Conservation (phyloP, 768 basidiomycete species). For the Mycena capillaripes region DNA sequence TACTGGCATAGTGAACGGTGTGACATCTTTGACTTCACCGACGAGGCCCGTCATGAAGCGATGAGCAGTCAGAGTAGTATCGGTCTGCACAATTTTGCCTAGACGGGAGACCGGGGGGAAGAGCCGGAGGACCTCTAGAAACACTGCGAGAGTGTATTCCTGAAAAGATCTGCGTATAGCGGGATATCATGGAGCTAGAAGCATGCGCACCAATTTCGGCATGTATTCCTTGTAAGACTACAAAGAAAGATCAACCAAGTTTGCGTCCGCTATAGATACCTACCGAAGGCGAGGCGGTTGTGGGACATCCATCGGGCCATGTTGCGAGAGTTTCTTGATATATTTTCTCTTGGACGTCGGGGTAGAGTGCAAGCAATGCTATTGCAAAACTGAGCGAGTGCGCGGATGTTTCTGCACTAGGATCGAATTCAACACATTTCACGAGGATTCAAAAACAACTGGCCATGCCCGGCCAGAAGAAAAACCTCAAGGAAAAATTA, state of each 20-base stretch:
- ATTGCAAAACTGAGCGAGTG: conserved; percentile 60
- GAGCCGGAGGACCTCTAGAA: conserved; percentile 63
- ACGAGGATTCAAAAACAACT: neutral
- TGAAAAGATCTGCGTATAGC: conserved; percentile 28
- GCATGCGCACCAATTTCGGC: conserved; percentile 48
- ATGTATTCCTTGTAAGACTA: conserved; percentile 59
- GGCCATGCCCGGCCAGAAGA: conserved; percentile 65
- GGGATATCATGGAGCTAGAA: too few relatives aligned
- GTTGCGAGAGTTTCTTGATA: conserved; percentile 54
- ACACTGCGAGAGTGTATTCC: conserved; percentile 58
- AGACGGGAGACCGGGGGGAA: conserved; percentile 55
- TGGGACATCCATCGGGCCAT: conserved; percentile 56
- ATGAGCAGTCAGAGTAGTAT: conserved; percentile 51
- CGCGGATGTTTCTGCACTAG: conserved; percentile 59
- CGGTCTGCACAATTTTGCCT: conserved; percentile 47
- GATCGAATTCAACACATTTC: neutral
- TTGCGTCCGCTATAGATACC: conserved; percentile 11
- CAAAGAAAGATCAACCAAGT: neutral
- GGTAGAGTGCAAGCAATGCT: conserved; percentile 62
- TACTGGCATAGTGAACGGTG: conserved; percentile 45
- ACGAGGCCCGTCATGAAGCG: conserved; percentile 50
- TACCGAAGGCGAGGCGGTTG: conserved; percentile 45
- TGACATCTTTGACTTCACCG: too few relatives aligned
- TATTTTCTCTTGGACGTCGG: conserved; percentile 61
- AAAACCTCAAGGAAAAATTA: conserved; percentile 50